A percentile compares a stretch with the other conserved stretches of the same genome.
phyloP scores from a whole-genome alignment of 345 rosid genomes.

The Durio zibethinus region DNA sequence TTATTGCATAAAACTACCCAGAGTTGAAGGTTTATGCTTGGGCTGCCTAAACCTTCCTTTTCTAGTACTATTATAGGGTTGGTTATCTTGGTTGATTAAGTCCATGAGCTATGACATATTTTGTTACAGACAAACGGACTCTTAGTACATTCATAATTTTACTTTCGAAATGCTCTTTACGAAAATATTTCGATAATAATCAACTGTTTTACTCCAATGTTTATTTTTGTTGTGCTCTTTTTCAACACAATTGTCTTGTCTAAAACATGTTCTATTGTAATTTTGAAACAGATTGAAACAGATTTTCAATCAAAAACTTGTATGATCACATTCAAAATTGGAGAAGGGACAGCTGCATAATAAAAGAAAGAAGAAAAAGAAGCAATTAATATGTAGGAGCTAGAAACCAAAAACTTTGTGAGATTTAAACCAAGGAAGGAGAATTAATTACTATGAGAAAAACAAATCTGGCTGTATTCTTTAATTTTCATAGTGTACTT shows the following conservation, averaged over 20 bases:
- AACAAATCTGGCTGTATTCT: neutral
- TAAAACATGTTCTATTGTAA: too few relatives aligned
- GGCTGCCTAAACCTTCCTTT: neutral
- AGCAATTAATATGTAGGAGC: neutral
- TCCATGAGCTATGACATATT: too few relatives aligned
- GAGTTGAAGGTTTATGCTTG: neutral
- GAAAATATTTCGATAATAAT: too few relatives aligned
- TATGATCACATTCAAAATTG: too few relatives aligned
- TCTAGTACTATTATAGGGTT: neutral
- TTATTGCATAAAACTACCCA: constrained; percentile 9
- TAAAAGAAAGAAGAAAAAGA: neutral
- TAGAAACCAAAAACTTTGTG: neutral
- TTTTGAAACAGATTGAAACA: too few relatives aligned
- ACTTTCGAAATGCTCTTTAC: too few relatives aligned
- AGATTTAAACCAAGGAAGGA: neutral
- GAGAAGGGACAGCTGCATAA: too few relatives aligned
- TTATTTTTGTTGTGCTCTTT: too few relatives aligned
- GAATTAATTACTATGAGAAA: neutral
- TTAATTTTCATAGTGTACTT: neutral
- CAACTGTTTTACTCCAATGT: neutral
- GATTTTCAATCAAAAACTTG: too few relatives aligned
- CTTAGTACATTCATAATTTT: too few relatives aligned
- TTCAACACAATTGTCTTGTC: too few relatives aligned
- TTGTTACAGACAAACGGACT: too few relatives aligned
- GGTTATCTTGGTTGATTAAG: neutral